These are phyloP conservation scores for Trametes cubensis DNA, from an alignment of 768 basidiomycete species.

Conservation along the genomic window DNA sequence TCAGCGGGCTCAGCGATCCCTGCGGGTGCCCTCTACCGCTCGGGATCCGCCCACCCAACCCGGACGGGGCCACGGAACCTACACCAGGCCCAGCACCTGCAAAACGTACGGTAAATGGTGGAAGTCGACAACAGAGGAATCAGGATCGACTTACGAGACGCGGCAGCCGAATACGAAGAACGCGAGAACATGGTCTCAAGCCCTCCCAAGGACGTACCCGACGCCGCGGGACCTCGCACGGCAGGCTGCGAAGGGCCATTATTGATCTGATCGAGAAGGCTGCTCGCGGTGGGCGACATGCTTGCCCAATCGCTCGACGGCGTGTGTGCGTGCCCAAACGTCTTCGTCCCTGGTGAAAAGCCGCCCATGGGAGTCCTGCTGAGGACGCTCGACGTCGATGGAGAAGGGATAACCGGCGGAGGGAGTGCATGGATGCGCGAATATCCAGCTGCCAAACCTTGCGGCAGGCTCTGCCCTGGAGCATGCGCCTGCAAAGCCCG, in stretches of 20 bases:
- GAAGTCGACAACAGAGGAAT: conserved; percentile 7
- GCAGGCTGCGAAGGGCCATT: conserved; percentile 29
- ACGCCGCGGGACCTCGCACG: background rate
- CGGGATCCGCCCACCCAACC: conserved; percentile 29
- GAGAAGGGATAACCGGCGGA: conserved; percentile 40
- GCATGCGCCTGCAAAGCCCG: conserved; percentile 86
- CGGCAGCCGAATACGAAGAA: conserved; percentile 55
- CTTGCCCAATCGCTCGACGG: conserved; percentile 36
- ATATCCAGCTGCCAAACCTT: conserved; percentile 89
- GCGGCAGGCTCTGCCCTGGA: conserved; percentile 88
- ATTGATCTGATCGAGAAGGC: conserved; percentile 30
- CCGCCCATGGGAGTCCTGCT: conserved; percentile 30
- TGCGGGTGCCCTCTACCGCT: conserved; percentile 40
- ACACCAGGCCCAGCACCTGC: conserved; percentile 3
- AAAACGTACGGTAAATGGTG: too few relatives aligned
- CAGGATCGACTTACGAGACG: conserved; percentile 29
- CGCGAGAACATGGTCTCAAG: conserved; percentile 60
- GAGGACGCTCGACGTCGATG: conserved; percentile 37
- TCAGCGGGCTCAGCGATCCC: conserved; percentile 59
- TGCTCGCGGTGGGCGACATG: conserved; percentile 31
- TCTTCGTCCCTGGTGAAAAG: conserved; percentile 32
- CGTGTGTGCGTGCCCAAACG: conserved; percentile 25
- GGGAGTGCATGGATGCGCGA: conserved; percentile 83
- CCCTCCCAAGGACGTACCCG: conserved; percentile 26
- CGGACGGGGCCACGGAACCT: conserved; percentile 23